phyloP scores from a whole-genome alignment of 106 monocot species.

The Platanthera zijinensis region DNA sequence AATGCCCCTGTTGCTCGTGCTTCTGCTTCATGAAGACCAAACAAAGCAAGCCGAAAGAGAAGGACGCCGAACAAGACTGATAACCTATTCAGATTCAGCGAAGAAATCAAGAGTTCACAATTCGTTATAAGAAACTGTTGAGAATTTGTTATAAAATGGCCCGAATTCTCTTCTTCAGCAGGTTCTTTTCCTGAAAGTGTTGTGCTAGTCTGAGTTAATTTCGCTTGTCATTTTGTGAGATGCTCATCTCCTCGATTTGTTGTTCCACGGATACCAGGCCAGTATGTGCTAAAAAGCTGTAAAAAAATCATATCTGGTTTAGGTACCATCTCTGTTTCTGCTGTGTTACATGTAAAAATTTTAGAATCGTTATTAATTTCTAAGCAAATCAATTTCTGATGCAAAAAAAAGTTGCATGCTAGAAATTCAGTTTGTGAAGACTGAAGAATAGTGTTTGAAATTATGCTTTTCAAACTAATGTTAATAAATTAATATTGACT shows the following conservation, averaged over 20 bases:
- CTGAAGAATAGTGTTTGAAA: not conserved
- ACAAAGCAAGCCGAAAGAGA: conserved; percentile 21
- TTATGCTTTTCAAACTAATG: not conserved
- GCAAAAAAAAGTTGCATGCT: not conserved
- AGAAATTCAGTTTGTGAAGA: not conserved
- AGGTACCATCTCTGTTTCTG: not conserved
- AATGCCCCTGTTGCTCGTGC: conserved; percentile 51
- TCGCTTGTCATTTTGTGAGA: conserved; percentile 2
- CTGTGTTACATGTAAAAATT: not conserved
- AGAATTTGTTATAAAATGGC: not conserved
- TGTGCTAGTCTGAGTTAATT: not conserved
- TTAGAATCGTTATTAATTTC: not conserved
- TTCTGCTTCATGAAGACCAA: conserved; percentile 58
- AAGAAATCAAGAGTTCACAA: not conserved
- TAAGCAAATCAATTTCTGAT: not conserved
- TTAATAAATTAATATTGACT: not conserved
- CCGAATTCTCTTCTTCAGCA: not conserved
- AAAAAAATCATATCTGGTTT: not conserved
- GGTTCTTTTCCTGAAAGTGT: not conserved
- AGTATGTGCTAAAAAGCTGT: conserved; percentile 5
- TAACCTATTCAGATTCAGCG: not conserved
- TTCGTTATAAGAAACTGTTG: not conserved
- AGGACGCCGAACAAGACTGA: conserved; percentile 28
- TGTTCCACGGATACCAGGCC: conserved; percentile 11
- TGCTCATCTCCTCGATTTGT: conserved; percentile 7